A percentile compares a stretch with the other conserved stretches of the same genome.
phyloP scores from a whole-genome alignment of 768 basidiomycete genomes.

The Roridomyces roridus region DNA sequence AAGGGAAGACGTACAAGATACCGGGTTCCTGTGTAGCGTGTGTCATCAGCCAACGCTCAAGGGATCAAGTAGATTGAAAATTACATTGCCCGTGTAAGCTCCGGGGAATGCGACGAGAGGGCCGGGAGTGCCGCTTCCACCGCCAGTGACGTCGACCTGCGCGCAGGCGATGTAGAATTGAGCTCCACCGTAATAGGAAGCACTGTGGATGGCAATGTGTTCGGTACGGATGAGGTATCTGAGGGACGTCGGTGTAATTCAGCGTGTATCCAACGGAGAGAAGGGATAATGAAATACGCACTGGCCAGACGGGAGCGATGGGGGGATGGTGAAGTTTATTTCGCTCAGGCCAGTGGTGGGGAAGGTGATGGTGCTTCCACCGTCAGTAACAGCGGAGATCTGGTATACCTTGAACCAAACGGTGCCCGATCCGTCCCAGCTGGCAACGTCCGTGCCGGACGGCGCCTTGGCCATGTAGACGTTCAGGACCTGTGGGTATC shows the following conservation, averaged over 20 bases:
- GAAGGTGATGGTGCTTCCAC: slow-evolving; percentile 38
- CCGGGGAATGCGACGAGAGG: slow-evolving; percentile 43
- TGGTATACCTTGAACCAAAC: slow-evolving; percentile 32
- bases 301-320: slow-evolving; percentile 20
- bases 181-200: slow-evolving; percentile 12
- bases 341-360: slow-evolving; percentile 18
- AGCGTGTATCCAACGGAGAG: too few species aligned
- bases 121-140: slow-evolving; percentile 38
- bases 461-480: slow-evolving; percentile 21
- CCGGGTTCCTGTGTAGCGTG: slow-evolving; percentile 23
- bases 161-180: slow-evolving; percentile 31
- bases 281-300: background rate
- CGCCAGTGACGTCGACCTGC: slow-evolving; percentile 29
- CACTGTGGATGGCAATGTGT: slow-evolving; percentile 22
- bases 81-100: slow-evolving; percentile 38
- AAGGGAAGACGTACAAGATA: slow-evolving; percentile 3
- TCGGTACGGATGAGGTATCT: slow-evolving; percentile 22
- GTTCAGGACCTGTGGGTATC: slow-evolving; percentile 2
- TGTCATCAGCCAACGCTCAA: too few species aligned
- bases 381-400: slow-evolving; percentile 38
- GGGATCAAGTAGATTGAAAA: background rate
- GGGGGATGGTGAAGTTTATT: slow-evolving; percentile 19
- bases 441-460: slow-evolving; percentile 11
- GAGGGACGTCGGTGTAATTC: too few species aligned
- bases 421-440: slow-evolving; percentile 17